Conservation (phyloP, 2,329 filamentous ascomycete species). For the Ceratocystis diversiconidia region DNA sequence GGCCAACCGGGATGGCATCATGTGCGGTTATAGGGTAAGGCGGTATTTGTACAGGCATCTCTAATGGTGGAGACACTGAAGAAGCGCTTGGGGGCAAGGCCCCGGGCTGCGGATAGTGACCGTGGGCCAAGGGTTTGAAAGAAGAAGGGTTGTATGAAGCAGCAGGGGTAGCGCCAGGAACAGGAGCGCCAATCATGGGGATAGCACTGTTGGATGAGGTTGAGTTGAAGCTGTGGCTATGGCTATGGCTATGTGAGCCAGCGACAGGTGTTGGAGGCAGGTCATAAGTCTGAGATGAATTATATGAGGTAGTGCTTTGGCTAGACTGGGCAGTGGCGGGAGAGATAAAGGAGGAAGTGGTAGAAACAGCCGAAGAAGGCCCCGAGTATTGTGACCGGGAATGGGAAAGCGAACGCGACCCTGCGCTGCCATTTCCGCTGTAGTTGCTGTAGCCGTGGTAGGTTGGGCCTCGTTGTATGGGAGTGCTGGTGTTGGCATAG, state of each 20-base stretch:
- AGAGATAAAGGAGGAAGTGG: conserved; percentile 21
- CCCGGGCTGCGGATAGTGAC: conserved; percentile 7
- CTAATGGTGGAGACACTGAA: not conserved
- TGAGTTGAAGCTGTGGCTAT: conserved; percentile 10
- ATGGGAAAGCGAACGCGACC: conserved; percentile 19
- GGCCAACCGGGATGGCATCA: conserved; percentile 32
- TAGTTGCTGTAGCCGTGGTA: conserved; percentile 36
- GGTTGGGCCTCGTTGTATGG: conserved; percentile 35
- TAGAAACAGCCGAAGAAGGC: conserved; percentile 3
- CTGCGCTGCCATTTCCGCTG: conserved; percentile 23
- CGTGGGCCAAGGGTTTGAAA: not conserved
- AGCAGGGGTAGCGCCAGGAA: not conserved
- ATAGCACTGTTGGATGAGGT: not conserved
- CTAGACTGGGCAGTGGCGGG: conserved; percentile 9
- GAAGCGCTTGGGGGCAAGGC: conserved; percentile 8
- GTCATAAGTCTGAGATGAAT: not conserved
- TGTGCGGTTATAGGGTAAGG: conserved; percentile 6
- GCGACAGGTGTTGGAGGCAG: not conserved
- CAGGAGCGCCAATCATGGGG: conserved; percentile 5
- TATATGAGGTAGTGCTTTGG: not conserved
- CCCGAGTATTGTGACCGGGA: conserved; percentile 13
- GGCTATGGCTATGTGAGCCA: conserved; percentile 2
- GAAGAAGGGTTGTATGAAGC: conserved; percentile 10
- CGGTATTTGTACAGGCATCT: not conserved
- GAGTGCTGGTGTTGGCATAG: conserved; percentile 34